phyloP scores from a whole-genome alignment of 345 rosid species.

The thale cress (Arabidopsis thaliana) region DNA sequence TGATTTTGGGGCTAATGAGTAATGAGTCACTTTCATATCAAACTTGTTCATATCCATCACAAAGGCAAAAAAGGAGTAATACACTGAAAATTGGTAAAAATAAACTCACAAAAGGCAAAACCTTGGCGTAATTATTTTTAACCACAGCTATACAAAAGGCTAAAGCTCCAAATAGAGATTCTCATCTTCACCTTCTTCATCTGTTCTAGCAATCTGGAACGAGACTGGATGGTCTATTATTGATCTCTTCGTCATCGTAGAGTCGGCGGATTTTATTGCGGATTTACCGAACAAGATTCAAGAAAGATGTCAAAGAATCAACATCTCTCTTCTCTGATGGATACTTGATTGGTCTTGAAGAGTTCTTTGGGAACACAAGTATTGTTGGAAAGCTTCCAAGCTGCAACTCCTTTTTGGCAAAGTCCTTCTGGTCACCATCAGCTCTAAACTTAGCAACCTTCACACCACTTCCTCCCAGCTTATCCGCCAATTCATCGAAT shows the following conservation, averaged over 20 bases:
- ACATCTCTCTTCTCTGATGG: constrained; percentile 91
- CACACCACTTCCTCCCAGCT: constrained; percentile 61
- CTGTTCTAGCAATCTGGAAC: constrained; percentile 45
- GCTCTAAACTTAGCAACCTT: constrained; percentile 93
- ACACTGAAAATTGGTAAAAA: not conserved
- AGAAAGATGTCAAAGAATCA: constrained; percentile 81
- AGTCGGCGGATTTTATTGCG: constrained; percentile 18
- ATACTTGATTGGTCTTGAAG: constrained; percentile 78
- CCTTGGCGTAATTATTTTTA: not conserved
- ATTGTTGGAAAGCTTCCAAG: constrained; percentile 89
- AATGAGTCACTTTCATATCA: not conserved
- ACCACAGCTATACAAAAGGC: constrained; percentile 14
- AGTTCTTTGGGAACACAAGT: constrained; percentile 81
- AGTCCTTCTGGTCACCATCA: constrained; percentile 86
- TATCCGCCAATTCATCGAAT: constrained; percentile 73
- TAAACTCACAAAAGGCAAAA: not conserved
- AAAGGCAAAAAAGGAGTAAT: not conserved
- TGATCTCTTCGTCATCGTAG: not conserved
- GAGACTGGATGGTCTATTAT: constrained; percentile 8
- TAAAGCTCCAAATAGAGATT: not conserved
- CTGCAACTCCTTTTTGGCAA: constrained; percentile 71
- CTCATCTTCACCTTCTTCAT: constrained; percentile 6
- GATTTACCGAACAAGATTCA: constrained; percentile 71
- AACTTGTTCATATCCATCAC: constrained; percentile 9
- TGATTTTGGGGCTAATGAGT: not conserved